Evolutionary conservation across 164 flowering plant genomes (phyloP).

Genomic region (Malania oleifera): DNA sequence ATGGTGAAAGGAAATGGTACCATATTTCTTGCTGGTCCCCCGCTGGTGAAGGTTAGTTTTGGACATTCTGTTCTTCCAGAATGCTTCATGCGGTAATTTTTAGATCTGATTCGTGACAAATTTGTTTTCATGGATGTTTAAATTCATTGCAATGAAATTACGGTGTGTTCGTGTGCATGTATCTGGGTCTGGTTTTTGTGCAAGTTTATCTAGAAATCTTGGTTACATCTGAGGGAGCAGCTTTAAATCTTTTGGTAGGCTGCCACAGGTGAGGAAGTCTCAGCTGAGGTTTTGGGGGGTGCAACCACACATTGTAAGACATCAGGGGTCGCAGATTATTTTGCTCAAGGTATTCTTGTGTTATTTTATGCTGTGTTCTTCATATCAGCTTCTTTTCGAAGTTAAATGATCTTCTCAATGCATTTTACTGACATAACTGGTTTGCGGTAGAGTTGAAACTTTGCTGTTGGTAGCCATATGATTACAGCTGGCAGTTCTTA

Average conservation of each 20-base stretch:
- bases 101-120: neutral
- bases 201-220: neutral
- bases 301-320: slow-evolving; percentile 86
- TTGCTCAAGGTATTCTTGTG: slow-evolving; percentile 71
- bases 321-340: slow-evolving; percentile 95
- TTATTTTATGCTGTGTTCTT: neutral
- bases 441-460: neutral
- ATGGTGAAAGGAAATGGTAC: slow-evolving; percentile 99
- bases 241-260: slow-evolving; percentile 54
- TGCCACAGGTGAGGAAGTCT: slow-evolving; percentile 97
- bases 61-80: slow-evolving; percentile 6
- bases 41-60: slow-evolving; percentile 89
- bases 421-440: neutral
- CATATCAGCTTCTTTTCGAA: neutral
- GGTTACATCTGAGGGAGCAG: slow-evolving; percentile 11
- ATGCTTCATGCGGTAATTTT: neutral
- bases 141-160: too few relatives aligned
- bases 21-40: slow-evolving; percentile 96
- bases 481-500: too few relatives aligned
- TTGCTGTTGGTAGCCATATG: too few relatives aligned
- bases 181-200: neutral
- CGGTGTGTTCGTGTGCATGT: neutral
- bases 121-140: neutral
- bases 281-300: slow-evolving; percentile 95
- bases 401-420: neutral